A percentile compares a stretch with the other conserved stretches of the same genome.
phyloP scores from a whole-genome alignment of 78 protist genomes.

The Tieghemostelium lacteum region DNA sequence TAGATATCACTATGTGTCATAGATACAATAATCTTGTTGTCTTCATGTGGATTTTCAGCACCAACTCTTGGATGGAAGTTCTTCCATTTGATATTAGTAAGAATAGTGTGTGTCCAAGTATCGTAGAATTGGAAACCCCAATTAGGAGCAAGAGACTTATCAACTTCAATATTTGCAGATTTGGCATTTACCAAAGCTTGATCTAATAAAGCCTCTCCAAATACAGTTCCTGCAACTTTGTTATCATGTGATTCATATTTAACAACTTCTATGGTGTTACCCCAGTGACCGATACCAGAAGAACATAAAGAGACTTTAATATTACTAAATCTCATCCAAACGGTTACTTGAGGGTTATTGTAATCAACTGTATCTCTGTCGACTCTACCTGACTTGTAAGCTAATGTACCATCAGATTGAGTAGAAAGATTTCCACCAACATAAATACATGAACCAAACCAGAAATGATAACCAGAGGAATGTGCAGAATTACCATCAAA shows the following conservation, averaged over 20 bases:
- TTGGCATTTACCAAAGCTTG: too few relatives aligned
- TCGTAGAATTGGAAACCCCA: constrained; percentile 90
- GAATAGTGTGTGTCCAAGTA: constrained; percentile 63
- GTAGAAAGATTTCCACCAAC: constrained; percentile 39
- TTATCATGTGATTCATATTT: constrained; percentile 20
- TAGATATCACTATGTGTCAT: constrained; percentile 78
- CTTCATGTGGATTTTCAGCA: constrained; percentile 1
- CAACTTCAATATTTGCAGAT: too few relatives aligned
- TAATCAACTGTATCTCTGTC: constrained; percentile 28
- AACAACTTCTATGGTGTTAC: constrained; percentile 26
- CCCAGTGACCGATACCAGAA: constrained; percentile 43
- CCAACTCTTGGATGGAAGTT: constrained; percentile 23
- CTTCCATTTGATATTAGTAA: constrained; percentile 46
- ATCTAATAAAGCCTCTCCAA: constrained; percentile 41
- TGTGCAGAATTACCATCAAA: constrained; percentile 87
- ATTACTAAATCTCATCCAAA: constrained; percentile 67
- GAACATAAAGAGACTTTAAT: constrained; percentile 7
- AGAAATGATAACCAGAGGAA: constrained; percentile 71
- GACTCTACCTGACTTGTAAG: constrained; percentile 36
- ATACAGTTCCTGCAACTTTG: constrained; percentile 14
- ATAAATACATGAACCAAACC: constrained; percentile 78
- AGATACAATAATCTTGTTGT: constrained; percentile 56
- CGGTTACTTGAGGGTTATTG: not conserved
- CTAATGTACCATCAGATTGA: not conserved
- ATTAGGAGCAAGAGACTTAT: too few relatives aligned